Conservation (phyloP, 441 rosid genomes). For the Isatis lusitanica region DNA sequence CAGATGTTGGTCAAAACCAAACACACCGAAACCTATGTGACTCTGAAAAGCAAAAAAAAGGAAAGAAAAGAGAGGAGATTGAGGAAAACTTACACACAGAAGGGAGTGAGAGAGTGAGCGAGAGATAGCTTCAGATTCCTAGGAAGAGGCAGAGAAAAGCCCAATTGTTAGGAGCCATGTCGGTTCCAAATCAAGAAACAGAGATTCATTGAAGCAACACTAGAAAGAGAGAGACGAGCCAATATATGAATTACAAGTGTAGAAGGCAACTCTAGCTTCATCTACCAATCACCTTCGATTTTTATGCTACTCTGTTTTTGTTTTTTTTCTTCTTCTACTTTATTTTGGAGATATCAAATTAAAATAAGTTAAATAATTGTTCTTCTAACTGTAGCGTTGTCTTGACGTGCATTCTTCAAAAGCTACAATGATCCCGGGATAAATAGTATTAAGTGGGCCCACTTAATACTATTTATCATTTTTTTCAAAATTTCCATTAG, state of each 20-base stretch:
- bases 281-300: constrained; percentile 53
- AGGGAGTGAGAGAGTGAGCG: background rate
- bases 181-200: constrained; percentile 55
- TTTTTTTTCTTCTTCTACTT: background rate
- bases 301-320: constrained; percentile 41
- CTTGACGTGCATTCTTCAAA: constrained; percentile 35
- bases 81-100: constrained; percentile 15
- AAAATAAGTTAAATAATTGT: constrained; percentile 5
- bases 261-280: constrained; percentile 42
- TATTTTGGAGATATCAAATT: background rate
- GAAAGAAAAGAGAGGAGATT: constrained; percentile 11
- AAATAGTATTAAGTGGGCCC: no score
- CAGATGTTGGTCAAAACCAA: constrained; percentile 20
- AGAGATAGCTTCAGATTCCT: constrained; percentile 32
- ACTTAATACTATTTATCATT: constrained; percentile 10
- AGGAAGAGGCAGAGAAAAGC: constrained; percentile 50
- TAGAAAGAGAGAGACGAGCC: constrained; percentile 19
- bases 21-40: constrained; percentile 23
- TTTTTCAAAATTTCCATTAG: background rate
- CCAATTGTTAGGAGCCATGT: constrained; percentile 70
- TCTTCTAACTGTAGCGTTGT: constrained; percentile 28
- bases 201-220: constrained; percentile 26
- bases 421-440: constrained; percentile 40
- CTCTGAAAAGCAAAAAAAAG: background rate
- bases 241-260: constrained; percentile 43